phyloP scores from a whole-genome alignment of 2,329 filamentous ascomycete species.

The Alternaria angustiovoidea region DNA sequence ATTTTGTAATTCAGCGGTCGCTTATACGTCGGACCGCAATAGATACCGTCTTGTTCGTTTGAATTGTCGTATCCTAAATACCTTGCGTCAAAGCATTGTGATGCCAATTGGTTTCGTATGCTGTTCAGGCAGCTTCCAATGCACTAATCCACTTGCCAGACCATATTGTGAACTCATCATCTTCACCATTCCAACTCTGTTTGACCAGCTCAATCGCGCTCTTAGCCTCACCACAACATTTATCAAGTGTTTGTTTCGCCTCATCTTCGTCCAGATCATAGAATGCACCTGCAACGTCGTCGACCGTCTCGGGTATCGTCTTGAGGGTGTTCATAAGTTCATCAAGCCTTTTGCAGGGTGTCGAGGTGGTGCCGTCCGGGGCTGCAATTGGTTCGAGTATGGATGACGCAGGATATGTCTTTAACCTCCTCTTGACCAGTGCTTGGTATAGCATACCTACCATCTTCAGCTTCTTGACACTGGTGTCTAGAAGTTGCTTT shows the following conservation, averaged over 20 bases:
- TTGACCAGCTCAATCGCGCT: slow-evolving; percentile 64
- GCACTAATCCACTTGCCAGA: slow-evolving; percentile 64
- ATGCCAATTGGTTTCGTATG: neutral
- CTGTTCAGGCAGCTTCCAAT: slow-evolving; percentile 44
- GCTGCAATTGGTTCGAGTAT: slow-evolving; percentile 13
- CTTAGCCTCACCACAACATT: slow-evolving; percentile 68
- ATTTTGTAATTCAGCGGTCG: neutral
- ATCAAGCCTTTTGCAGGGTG: slow-evolving; percentile 56
- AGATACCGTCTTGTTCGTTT: neutral
- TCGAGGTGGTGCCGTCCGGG: slow-evolving; percentile 10
- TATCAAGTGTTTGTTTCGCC: slow-evolving; percentile 67
- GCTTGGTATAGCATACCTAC: slow-evolving; percentile 74
- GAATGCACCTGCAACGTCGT: slow-evolving; percentile 74
- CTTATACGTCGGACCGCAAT: neutral
- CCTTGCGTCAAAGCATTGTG: neutral
- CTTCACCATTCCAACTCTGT: slow-evolving; percentile 68
- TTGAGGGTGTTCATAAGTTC: slow-evolving; percentile 65
- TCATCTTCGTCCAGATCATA: slow-evolving; percentile 71
- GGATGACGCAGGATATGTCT: slow-evolving; percentile 56
- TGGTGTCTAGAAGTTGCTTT: slow-evolving; percentile 69
- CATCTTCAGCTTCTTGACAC: slow-evolving; percentile 71
- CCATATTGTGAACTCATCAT: slow-evolving; percentile 84
- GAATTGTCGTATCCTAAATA: neutral
- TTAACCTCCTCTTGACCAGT: slow-evolving; percentile 73
- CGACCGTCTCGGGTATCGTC: slow-evolving; percentile 70